phyloP scores from a whole-genome alignment of 257 asterid genomes.

The Rhazya stricta region DNA sequence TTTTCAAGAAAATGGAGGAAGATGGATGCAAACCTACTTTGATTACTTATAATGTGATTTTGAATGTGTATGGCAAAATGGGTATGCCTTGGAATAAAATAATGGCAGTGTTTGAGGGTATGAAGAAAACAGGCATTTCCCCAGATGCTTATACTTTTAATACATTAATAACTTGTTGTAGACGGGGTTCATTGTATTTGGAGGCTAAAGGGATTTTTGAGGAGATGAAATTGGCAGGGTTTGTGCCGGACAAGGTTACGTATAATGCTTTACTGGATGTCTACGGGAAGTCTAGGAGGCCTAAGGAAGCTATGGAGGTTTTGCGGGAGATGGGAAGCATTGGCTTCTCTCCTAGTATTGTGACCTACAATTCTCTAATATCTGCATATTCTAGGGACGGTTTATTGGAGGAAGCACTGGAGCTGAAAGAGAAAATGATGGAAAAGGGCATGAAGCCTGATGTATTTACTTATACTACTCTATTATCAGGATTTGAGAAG shows the following conservation, averaged over 20 bases:
- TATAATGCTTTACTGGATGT: slow-evolving; percentile 84
- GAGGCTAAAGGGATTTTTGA: slow-evolving; percentile 74
- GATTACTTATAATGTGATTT: slow-evolving; percentile 77
- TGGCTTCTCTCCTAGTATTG: slow-evolving; percentile 61
- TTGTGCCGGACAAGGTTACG: slow-evolving; percentile 78
- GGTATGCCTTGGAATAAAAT: slow-evolving; percentile 93
- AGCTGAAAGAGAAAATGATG: slow-evolving; percentile 59
- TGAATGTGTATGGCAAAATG: slow-evolving; percentile 92
- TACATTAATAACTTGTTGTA: slow-evolving; percentile 77
- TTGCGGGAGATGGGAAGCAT: slow-evolving; percentile 69
- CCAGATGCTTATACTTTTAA: slow-evolving; percentile 92
- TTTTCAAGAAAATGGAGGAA: slow-evolving; percentile 82
- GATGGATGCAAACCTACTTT: slow-evolving; percentile 79
- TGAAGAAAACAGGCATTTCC: slow-evolving; percentile 58
- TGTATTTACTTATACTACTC: slow-evolving; percentile 82
- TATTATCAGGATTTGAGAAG: slow-evolving; percentile 87
- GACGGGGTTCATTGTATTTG: slow-evolving; percentile 67
- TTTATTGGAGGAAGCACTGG: slow-evolving; percentile 74
- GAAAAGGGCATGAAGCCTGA: slow-evolving; percentile 79
- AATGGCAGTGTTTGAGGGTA: slow-evolving; percentile 47
- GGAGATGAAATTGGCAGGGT: slow-evolving; percentile 80
- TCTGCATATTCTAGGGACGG: slow-evolving; percentile 81
- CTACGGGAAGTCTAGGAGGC: slow-evolving; percentile 86
- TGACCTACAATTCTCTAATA: slow-evolving; percentile 73
- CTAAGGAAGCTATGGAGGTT: slow-evolving; percentile 77